Base-by-base conservation (phyloP, 129 eudicot genomes). In the Scalesia atractyloides region DNA sequence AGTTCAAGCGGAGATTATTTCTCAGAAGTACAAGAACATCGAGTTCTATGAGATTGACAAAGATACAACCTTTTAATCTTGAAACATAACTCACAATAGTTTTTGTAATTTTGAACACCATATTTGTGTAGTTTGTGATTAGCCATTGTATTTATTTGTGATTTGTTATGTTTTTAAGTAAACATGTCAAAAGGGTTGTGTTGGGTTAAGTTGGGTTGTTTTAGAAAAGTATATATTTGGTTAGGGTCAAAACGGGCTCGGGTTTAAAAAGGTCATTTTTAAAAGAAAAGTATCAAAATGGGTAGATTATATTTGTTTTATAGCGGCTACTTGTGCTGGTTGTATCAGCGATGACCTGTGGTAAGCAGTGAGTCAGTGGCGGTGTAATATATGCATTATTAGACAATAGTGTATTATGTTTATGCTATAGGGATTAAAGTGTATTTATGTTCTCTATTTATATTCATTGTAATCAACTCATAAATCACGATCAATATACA, bases 1-100 rank as follows among this genome's bases (percentile, higher is more conserved):
- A 80, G 99, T 95, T 70, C 87, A 95, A 78, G 99, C 99, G 3
- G 99, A 91, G 85, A 86, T 91, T 53, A 95, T 95, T 20, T 95
- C 99, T 43, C 99, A 95, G 54, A 95, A 95, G 79, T 95, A 95
- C 80, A 91, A 88, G 95, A 86, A 86, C 68, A 95, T 95, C 1
- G 97, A 95, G 82, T 87, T 95, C 60, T 95, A 95, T 72, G 97
- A 95, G 81, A 66, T 84, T 47, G 93, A 91, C 44, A 89, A 83
- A 73, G 82, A 84, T 47, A 67, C 47, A 33, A 74, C 73, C 66
- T 79, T 66, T 16, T 78, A 64, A 71, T 63, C 61, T 72, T 16
- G 13, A 56, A 43, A 46, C 64, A 52, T 34, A 18, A 69, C n/a
- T 37, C 30, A 37, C 43, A 53, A 17, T 54, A 41, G 49, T 18